Base-by-base conservation (phyloP, 1,284 basidiomycete species). In the Vanrija sp. region DNA sequence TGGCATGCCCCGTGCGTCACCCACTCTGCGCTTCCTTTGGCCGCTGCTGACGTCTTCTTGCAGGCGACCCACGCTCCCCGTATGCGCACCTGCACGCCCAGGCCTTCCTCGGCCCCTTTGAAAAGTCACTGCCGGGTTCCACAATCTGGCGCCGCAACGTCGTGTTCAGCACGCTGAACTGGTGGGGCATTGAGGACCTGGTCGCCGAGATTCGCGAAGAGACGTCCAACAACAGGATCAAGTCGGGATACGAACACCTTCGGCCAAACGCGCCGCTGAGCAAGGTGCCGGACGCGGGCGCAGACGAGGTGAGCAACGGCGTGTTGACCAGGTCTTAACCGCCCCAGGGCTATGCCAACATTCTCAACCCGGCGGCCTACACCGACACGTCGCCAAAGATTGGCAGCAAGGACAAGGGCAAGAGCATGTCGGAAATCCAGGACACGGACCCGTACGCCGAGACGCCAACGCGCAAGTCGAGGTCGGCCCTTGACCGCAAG, bases 201-300 rank as follows among this genome's bases (percentile, higher is more conserved):
- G 61, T 70, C 14, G 75, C 75, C 12, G 75, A 76, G 60, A 76
- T 76, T 39, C 73, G 74, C 19, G 73, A 76, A 55, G 63, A 61
- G 37, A 65, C 69, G 12, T 71, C 68, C 25, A 76, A 75, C 47
- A 73, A 72, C 54, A 60, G 75, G 5, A 61, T 75, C 56, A 76
- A 76, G 51, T 68, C 67, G 15, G 75, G 75, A 22, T 74, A 76
- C 42, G 50, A 56, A 22, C 54, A 66, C 24, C 57, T 44, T 49
- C 12, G 73, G 10, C 23, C 35, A 15, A 49, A 51, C n/a, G 59
- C 69, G 15, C 67, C 70, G 10, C 72, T 75, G 41, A 65, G 68
- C 47, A 55, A 60, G 39, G 72, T 75, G 6, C 68, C 68, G 0
- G 67, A 69, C 47, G 73, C 73, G 3, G 73, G 73, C 0, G 62